These are phyloP conservation scores for Penicillium paradoxum DNA, from an alignment of 495 filamentous ascomycete species.

Conservation along the genomic window DNA sequence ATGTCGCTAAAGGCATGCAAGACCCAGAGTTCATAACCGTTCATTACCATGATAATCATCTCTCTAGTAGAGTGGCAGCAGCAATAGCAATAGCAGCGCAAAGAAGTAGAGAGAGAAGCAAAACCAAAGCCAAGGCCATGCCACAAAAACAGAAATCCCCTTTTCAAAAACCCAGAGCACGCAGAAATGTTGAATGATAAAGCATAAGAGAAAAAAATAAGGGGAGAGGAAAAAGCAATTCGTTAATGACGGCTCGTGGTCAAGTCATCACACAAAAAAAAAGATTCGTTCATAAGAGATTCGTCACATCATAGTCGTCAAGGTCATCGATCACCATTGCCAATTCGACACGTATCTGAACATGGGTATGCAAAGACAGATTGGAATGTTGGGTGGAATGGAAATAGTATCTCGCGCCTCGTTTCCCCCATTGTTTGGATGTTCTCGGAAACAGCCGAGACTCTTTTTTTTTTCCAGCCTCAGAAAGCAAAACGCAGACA, in stretches of 20 bases:
- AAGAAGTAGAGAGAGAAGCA: not conserved
- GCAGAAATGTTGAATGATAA: slow-evolving; percentile 5
- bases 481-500: slow-evolving; percentile 8
- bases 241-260: slow-evolving; percentile 6
- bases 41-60: slow-evolving; percentile 33
- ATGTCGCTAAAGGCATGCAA: slow-evolving; percentile 8
- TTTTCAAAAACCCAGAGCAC: slow-evolving; percentile 11
- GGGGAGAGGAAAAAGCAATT: slow-evolving; percentile 5
- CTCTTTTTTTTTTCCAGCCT: slow-evolving; percentile 3
- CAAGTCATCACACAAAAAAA: slow-evolving; percentile 21
- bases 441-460: not conserved
- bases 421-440: not conserved
- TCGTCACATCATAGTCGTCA: slow-evolving; percentile 49
- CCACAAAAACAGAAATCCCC: slow-evolving; percentile 14
- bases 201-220: slow-evolving; percentile 1
- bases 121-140: slow-evolving; percentile 14
- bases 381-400: not conserved
- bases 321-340: slow-evolving; percentile 14
- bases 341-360: slow-evolving; percentile 8
- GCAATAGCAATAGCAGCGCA: not conserved
- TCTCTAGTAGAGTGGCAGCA: slow-evolving; percentile 26
- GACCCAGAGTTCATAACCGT: slow-evolving; percentile 22
- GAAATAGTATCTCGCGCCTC: not conserved
- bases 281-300: slow-evolving; percentile 40
- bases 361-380: slow-evolving; percentile 13